phyloP scores from a whole-genome alignment of 2,329 filamentous ascomycete genomes.

The Helminthosporium solani region DNA sequence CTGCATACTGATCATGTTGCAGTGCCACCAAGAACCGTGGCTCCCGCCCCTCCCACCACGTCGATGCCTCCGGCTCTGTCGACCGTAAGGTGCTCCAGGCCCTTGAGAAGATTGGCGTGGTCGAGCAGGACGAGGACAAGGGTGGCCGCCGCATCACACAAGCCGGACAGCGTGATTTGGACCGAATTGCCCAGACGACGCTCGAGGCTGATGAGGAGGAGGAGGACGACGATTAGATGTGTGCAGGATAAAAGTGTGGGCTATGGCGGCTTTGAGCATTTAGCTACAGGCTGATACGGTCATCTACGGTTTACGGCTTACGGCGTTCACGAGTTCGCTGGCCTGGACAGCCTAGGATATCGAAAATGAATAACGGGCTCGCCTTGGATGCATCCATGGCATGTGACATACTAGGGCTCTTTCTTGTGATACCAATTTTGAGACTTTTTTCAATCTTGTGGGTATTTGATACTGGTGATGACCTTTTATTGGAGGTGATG shows the following conservation, averaged over 20 bases:
- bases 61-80: slow-evolving; percentile 90
- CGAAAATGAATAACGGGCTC: slow-evolving; percentile 35
- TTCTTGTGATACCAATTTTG: not conserved
- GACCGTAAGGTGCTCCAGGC: slow-evolving; percentile 98
- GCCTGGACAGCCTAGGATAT: slow-evolving; percentile 36
- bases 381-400: slow-evolving; percentile 22
- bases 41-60: slow-evolving; percentile 86
- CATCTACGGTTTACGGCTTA: slow-evolving; percentile 38
- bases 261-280: slow-evolving; percentile 22
- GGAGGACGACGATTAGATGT: slow-evolving; percentile 44
- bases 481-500: no score
- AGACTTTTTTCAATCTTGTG: not conserved
- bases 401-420: not conserved
- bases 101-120: slow-evolving; percentile 98
- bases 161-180: slow-evolving; percentile 97
- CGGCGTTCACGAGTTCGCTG: slow-evolving; percentile 37
- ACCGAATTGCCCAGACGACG: slow-evolving; percentile 63
- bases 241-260: slow-evolving; percentile 2
- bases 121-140: slow-evolving; percentile 98
- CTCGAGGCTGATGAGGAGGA: slow-evolving; percentile 54
- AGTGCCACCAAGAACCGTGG: slow-evolving; percentile 90
- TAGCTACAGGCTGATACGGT: slow-evolving; percentile 27
- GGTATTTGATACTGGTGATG: no score
- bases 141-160: slow-evolving; percentile 98
- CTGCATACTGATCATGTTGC: slow-evolving; percentile 6